Evolutionary conservation across 176 grass and related monocot genomes (phyloP).

Genomic region (Avena insularis): DNA sequence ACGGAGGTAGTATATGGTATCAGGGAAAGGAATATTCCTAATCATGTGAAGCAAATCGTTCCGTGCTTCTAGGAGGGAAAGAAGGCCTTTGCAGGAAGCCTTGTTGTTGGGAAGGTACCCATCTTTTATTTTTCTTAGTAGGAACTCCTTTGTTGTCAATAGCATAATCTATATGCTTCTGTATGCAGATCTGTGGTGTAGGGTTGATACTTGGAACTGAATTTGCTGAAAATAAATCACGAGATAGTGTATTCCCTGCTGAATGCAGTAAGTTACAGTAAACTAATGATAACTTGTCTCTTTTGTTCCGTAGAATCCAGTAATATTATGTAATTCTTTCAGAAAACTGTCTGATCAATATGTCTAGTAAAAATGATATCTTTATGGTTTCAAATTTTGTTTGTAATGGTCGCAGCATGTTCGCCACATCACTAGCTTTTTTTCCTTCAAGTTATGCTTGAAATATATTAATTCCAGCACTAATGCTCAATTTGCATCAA

Average conservation of each 20-base stretch:
- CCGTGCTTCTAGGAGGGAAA: constrained; percentile 82
- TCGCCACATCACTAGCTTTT: too few species aligned
- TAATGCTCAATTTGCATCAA: too few species aligned
- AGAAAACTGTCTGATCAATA: too few species aligned
- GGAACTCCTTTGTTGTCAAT: background rate
- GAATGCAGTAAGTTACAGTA: constrained; percentile 71
- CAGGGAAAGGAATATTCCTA: constrained; percentile 88
- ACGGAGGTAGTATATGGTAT: background rate
- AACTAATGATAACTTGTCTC: background rate
- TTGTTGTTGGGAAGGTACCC: constrained; percentile 76
- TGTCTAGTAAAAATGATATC: too few species aligned
- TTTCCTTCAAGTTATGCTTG: too few species aligned
- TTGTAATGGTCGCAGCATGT: too few species aligned
- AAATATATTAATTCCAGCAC: too few species aligned
- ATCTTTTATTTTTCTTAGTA: background rate
- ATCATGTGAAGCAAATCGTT: constrained; percentile 69
- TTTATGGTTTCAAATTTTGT: too few species aligned
- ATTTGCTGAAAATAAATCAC: constrained; percentile 86
- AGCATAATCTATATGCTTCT: background rate
- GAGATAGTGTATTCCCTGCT: constrained; percentile 71
- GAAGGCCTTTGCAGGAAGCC: constrained; percentile 73
- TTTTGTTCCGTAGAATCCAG: background rate
- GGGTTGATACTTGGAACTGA: constrained; percentile 87
- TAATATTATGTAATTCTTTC: too few species aligned
- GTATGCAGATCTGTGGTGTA: constrained; percentile 74